Conservation (phyloP, 345 rosid genomes). For the Salix brachista region DNA sequence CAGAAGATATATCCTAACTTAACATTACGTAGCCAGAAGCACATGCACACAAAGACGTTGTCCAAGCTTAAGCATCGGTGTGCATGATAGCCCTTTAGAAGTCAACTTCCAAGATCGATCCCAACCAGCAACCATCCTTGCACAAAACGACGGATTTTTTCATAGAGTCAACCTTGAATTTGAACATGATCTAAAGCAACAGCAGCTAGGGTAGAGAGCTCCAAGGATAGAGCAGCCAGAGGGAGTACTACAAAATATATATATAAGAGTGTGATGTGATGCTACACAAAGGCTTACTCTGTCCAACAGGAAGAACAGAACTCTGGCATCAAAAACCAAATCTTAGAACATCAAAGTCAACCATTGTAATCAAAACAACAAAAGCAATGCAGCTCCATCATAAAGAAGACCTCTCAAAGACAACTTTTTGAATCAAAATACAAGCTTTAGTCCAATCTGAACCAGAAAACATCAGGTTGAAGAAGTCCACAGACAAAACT, state of each 20-base stretch:
- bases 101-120: constrained; percentile 16
- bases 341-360: constrained; percentile 5
- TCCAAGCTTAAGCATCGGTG: constrained; percentile 2
- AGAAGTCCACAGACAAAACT: constrained; percentile 35
- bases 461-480: constrained; percentile 12
- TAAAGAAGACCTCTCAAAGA: constrained; percentile 3
- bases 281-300: constrained; percentile 18
- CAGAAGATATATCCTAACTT: constrained; percentile 19
- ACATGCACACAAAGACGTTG: constrained; percentile 24
- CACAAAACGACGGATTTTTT: neutral
- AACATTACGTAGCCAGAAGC: constrained; percentile 13
- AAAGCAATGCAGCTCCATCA: constrained; percentile 23
- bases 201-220: neutral
- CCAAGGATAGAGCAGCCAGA: neutral
- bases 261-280: constrained; percentile 5
- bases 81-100: constrained; percentile 4
- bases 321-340: constrained; percentile 13
- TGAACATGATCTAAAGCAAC: neutral
- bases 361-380: constrained; percentile 13
- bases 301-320: constrained; percentile 25
- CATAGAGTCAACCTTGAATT: constrained; percentile 1
- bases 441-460: constrained; percentile 9
- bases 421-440: constrained; percentile 6
- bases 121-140: neutral
- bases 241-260: neutral